Conservation (phyloP, 257 asterid genomes). For the Mitragyna speciosa region DNA sequence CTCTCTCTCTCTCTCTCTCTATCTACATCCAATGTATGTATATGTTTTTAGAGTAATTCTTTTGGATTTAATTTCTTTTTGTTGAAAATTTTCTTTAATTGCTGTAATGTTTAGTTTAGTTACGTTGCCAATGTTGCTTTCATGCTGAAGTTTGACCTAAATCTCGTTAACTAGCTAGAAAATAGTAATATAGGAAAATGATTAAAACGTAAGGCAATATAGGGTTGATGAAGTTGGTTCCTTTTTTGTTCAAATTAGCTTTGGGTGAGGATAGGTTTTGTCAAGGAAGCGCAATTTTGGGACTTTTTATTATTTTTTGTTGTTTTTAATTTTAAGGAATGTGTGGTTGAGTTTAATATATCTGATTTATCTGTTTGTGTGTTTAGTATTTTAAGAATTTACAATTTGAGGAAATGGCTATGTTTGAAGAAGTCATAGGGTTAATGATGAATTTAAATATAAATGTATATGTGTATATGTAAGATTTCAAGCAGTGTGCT, state of each 20-base stretch:
- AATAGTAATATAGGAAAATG: too few relatives aligned
- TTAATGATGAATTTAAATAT: not conserved
- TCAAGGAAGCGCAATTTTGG: not conserved
- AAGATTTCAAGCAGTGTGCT: not conserved
- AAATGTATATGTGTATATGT: not conserved
- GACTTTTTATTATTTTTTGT: not conserved
- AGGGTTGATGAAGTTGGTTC: too few relatives aligned
- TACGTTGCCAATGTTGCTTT: not conserved
- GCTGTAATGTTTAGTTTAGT: not conserved
- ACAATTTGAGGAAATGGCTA: not conserved
- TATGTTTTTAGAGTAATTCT: not conserved
- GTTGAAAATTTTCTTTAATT: not conserved
- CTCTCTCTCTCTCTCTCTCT: conserved; percentile 9
- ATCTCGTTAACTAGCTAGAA: too few relatives aligned
- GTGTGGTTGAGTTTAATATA: not conserved
- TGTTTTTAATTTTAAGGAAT: not conserved
- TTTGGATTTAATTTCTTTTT: not conserved
- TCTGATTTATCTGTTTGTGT: not conserved
- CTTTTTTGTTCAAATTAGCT: not conserved
- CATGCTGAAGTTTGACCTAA: not conserved
- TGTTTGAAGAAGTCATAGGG: not conserved
- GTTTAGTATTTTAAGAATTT: not conserved
- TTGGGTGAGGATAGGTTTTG: not conserved
- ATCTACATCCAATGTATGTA: not conserved
- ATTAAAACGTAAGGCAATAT: too few relatives aligned